Percentiles rank a stretch among this genome's conserved stretches.
Evolutionary conservation across 2,329 filamentous ascomycete genomes (phyloP).

Genomic region (Tolypocladium album): DNA sequence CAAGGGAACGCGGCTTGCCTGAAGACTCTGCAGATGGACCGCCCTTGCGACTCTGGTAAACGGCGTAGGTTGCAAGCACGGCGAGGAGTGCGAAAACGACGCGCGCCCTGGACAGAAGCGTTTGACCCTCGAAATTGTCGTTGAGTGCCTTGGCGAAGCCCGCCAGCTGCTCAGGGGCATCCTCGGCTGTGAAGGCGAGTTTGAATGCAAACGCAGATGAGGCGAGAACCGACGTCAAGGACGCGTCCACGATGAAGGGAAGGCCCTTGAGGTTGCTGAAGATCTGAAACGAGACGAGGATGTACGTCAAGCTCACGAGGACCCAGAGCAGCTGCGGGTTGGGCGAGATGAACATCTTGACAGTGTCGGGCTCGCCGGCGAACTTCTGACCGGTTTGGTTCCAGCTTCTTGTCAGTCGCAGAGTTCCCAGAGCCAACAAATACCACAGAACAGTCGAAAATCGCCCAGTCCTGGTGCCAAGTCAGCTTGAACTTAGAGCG

Average conservation of each 20-base stretch:
- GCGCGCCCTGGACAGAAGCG: constrained; percentile 37
- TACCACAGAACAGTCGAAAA: constrained; percentile 19
- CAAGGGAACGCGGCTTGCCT: constrained; percentile 10
- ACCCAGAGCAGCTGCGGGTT: constrained; percentile 63
- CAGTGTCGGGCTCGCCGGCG: constrained; percentile 81
- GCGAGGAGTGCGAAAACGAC: constrained; percentile 38
- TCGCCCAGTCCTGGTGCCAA: constrained; percentile 12
- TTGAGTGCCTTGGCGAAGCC: constrained; percentile 30
- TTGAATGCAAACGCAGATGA: constrained; percentile 70
- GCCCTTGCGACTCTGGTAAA: constrained; percentile 25
- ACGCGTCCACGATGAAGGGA: constrained; percentile 28
- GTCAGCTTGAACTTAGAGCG: constrained; percentile 1
- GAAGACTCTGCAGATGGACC: constrained; percentile 14
- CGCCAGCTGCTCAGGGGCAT: constrained; percentile 71
- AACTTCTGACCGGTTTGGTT: constrained; percentile 98
- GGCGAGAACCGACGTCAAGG: constrained; percentile 29
- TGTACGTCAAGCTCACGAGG: constrained; percentile 59
- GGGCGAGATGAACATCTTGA: constrained; percentile 55
- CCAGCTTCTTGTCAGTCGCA: constrained; percentile 68
- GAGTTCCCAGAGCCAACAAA: constrained; percentile 41
- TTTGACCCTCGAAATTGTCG: constrained; percentile 27
- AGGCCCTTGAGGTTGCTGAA: constrained; percentile 29
- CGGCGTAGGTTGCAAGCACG: constrained; percentile 23
- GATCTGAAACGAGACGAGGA: constrained; percentile 40
- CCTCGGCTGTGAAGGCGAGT: constrained; percentile 73